Percentiles rank a stretch among this genome's conserved stretches.
phyloP scores from a whole-genome alignment of 1,284 basidiomycete species.

The Anthracocystis panici-leucophaei region DNA sequence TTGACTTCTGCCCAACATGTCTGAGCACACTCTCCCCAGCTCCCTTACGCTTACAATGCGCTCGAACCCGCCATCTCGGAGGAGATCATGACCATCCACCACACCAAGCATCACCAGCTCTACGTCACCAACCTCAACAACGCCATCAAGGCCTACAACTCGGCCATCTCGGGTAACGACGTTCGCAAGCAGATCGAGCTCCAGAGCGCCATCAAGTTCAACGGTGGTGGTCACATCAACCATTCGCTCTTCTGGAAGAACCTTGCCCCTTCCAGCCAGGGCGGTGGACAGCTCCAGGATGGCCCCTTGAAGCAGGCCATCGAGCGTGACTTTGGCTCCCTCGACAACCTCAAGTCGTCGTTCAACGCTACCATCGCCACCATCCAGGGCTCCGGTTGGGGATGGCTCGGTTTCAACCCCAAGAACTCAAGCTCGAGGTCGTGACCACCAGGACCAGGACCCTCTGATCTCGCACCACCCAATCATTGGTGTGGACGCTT shows the following conservation, averaged over 20 bases:
- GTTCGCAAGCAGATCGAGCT: conserved; percentile 86
- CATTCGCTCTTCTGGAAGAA: conserved; percentile 99
- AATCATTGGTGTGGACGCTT: conserved; percentile 95
- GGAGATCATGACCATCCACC: conserved; percentile 79
- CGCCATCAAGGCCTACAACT: conserved; percentile 84
- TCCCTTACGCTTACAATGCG: conserved; percentile 90
- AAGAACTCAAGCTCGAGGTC: conserved; percentile 76
- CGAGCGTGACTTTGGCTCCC: conserved; percentile 83
- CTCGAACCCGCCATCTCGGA: conserved; percentile 86
- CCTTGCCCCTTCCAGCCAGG: conserved; percentile 70
- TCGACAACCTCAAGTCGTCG: conserved; percentile 81
- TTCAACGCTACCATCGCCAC: conserved; percentile 90
- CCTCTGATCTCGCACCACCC: conserved; percentile 87
- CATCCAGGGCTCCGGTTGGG: conserved; percentile 98
- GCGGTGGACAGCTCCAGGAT: conserved; percentile 75
- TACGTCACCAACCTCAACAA: conserved; percentile 72
- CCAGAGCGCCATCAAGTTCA: conserved; percentile 88
- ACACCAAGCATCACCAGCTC: conserved; percentile 88
- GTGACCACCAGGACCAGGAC: conserved; percentile 94
- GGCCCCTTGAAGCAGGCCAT: conserved; percentile 84
- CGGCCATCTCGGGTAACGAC: conserved; percentile 75
- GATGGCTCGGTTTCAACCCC: conserved; percentile 78
- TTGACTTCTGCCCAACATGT: conserved; percentile 23
- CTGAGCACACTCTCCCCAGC: conserved; percentile 79
- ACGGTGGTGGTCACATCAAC: conserved; percentile 84